Base-by-base conservation (phyloP, 805 yeast genomes). In the Wickerhamiella vanderwaltii region DNA sequence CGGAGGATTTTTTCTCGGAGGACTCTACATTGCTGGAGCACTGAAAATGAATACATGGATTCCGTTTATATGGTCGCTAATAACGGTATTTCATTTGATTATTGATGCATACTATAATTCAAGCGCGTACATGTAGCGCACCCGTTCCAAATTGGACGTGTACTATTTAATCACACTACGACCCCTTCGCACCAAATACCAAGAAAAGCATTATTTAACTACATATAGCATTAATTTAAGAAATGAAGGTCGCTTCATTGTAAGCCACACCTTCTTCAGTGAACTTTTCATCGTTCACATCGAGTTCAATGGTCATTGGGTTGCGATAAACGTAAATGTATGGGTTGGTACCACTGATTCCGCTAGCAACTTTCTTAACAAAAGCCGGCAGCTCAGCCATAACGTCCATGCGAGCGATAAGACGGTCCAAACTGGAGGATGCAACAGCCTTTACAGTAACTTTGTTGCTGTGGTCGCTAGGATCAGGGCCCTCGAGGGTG, bases 281-380 rank as follows among this genome's bases (percentile, higher is more conserved):
- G 36, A 57, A 56, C 40, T 54, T 56, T 35, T 62, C 58, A 23
- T 67, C 69, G 42, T 62, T 72, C 25, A 62, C 60, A 35, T 46
- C 46, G 41, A 65, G 53, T 48, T 62, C 67, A 46, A 82, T 64
- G 5, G 65, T 60, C 56, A 78, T 64, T 42, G 72, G 70, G 58
- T 83, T 79, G 59, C 79, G 73, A 65, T 75, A 91, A 66, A 91
- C 97, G 64, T 87, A 91, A 55, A 91, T 88, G 66, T 74, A 88
- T n/a, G 98, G 98, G 59, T 80, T 83, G 20, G 97, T 79, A 39
- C 97, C 98, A 12, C 91, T 91, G 42, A 88, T 93, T 45, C 94
- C 95, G 48, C 87, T 76, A 35, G 84, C 97, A 45, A 91, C 81
- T 53, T 78, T 81, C 65, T 88, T 91, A 51, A 91, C 94, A 62